These are phyloP conservation scores for Scortechinia acanthostroma DNA, from an alignment of 2,329 filamentous ascomycete species.

Conservation along the genomic window DNA sequence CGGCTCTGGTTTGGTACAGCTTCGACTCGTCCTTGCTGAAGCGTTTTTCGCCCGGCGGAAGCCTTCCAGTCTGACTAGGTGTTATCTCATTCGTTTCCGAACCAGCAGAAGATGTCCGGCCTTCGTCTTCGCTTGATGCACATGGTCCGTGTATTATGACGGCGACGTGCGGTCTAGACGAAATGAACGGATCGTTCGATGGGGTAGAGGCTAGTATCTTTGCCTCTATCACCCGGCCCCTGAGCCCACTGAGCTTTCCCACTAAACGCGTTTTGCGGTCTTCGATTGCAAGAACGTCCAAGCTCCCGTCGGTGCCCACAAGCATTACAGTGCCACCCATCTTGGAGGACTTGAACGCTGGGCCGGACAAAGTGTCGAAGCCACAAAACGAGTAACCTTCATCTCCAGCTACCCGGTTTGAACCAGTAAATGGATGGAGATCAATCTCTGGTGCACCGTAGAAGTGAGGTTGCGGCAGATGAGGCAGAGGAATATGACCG, in stretches of 20 bases:
- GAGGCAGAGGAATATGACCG: slow-evolving; percentile 32
- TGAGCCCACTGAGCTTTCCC: slow-evolving; percentile 44
- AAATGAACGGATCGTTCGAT: slow-evolving; percentile 31
- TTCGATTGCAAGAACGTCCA: slow-evolving; percentile 47
- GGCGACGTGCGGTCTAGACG: slow-evolving; percentile 43
- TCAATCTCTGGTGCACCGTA: slow-evolving; percentile 45
- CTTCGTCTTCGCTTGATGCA: slow-evolving; percentile 19
- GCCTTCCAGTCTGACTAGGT: neutral
- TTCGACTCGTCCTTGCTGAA: neutral
- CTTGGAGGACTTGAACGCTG: slow-evolving; percentile 18
- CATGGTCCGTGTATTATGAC: slow-evolving; percentile 46
- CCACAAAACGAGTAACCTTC: slow-evolving; percentile 42
- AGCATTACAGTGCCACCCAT: slow-evolving; percentile 38
- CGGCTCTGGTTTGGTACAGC: slow-evolving; percentile 48
- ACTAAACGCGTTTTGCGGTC: slow-evolving; percentile 42
- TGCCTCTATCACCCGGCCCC: slow-evolving; percentile 47
- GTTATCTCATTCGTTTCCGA: neutral
- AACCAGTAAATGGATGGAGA: slow-evolving; percentile 18
- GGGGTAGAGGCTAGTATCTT: slow-evolving; percentile 43
- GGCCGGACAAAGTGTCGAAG: slow-evolving; percentile 36
- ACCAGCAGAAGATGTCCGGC: neutral
- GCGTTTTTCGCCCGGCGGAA: neutral
- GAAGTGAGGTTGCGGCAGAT: slow-evolving; percentile 48
- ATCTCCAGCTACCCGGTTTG: neutral
- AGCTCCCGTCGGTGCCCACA: slow-evolving; percentile 42